Evolutionary conservation across 1,139 yeast species (phyloP), one percentile per base, ranked within the genome.

Genomic region (Zygotorulaspora mrakii): DNA sequence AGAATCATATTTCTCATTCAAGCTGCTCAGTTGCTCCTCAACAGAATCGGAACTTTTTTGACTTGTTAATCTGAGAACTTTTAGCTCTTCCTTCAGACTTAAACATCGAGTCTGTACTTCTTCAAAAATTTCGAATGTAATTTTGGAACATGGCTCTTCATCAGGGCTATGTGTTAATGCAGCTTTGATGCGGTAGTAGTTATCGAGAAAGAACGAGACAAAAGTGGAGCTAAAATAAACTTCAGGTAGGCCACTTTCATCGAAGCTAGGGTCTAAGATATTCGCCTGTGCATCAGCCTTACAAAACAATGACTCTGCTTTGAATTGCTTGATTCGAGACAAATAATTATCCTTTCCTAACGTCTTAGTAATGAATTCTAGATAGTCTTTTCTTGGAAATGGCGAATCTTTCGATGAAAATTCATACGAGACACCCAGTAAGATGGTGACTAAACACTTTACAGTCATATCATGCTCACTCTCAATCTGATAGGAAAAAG

Each of bases 231-330:
- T 83, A 55, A 91, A 82, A 52, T 74, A 87, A 1, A 89, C 86
- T 42, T 79, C 77, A 0, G 97, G 98, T 27, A 89, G 69, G 1
- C 98, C 98, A 1, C 95, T 79, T 2, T 77, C 81, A 57, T 87
- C 95, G 46, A 76, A 74, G 5, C 66, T 65, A 2, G 79, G 74
- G 20, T 69, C 66, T 18, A 74, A 58, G 25, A 69, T 61, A 22
- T 65, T 65, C 3, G 70, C 43, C 5, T 42, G 70, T 8, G 73
- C 76, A 22, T 76, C 79, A 49, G 77, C 82, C 35, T 74, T 73
- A 13, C 74, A 70, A 55, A 87, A 79, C 8, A 66, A 59, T 0
- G 73, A 62, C 43, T 72, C 69, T 33, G 83, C 83, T 46, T 78
- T 76, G 52, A 94, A 79, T 54, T 84, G 87, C 39, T 78, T 77